phyloP scores from a whole-genome alignment of 2,329 filamentous ascomycete genomes.

The Rugonectria rugulosa region DNA sequence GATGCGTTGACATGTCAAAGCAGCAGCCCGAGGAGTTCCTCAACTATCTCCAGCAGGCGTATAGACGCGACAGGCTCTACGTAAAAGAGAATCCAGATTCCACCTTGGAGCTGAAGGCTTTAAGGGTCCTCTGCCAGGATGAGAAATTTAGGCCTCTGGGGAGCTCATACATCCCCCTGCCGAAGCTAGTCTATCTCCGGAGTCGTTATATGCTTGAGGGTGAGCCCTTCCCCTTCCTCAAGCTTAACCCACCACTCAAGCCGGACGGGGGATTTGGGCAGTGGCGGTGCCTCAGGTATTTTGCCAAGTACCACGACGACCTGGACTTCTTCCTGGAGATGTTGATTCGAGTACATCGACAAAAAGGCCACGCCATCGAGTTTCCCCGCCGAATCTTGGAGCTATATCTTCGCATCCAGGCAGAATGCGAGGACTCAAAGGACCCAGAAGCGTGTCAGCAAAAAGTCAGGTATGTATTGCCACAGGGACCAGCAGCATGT shows the following conservation, averaged over 20 bases:
- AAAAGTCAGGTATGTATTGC: slow-evolving; percentile 31
- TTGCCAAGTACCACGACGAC: slow-evolving; percentile 15
- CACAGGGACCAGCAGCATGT: neutral
- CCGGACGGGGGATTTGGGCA: slow-evolving; percentile 25
- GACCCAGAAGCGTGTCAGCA: slow-evolving; percentile 24
- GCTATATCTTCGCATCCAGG: slow-evolving; percentile 34
- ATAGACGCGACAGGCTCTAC: slow-evolving; percentile 3
- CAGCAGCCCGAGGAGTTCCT: slow-evolving; percentile 4
- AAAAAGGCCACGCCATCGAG: slow-evolving; percentile 30
- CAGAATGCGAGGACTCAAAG: slow-evolving; percentile 31
- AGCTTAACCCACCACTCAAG: slow-evolving; percentile 26
- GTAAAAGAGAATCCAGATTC: neutral
- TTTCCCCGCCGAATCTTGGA: slow-evolving; percentile 35
- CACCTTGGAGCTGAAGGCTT: neutral
- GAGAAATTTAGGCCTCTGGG: slow-evolving; percentile 19
- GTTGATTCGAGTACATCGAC: slow-evolving; percentile 24
- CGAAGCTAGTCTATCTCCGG: slow-evolving; percentile 35
- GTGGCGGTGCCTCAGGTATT: slow-evolving; percentile 15
- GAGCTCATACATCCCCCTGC: slow-evolving; percentile 32
- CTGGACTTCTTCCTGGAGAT: slow-evolving; percentile 36
- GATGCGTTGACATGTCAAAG: slow-evolving; percentile 20
- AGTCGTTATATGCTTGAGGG: slow-evolving; percentile 35
- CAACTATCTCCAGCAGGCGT: slow-evolving; percentile 10
- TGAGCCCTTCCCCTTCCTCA: slow-evolving; percentile 34
- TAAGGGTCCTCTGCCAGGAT: slow-evolving; percentile 14